Conservation (phyloP, 192 early-diverging fungal species). For the Jimgerdemannia flammicorona region DNA sequence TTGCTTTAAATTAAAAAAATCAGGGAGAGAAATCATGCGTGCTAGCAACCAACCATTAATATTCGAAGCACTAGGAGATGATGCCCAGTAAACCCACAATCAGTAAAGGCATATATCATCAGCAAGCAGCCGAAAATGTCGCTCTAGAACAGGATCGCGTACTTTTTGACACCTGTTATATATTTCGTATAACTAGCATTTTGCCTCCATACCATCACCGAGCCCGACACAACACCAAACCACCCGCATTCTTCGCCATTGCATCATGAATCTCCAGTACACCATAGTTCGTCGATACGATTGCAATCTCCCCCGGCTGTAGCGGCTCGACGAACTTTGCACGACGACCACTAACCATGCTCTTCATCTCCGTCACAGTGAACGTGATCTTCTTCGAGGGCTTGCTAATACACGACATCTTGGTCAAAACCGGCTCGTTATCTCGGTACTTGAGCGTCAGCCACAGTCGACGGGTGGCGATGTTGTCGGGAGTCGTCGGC, state of each 20-base stretch:
- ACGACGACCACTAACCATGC: conserved; percentile 69
- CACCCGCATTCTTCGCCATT: conserved; percentile 76
- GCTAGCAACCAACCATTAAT: too few species aligned
- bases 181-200: too few species aligned
- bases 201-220: too few species aligned
- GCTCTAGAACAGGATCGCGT: too few species aligned
- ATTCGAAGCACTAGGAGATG: too few species aligned
- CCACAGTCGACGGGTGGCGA: conserved; percentile 87
- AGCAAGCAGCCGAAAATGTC: too few species aligned
- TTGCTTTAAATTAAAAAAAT: too few species aligned
- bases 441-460: conserved; percentile 92
- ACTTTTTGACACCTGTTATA: too few species aligned
- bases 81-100: too few species aligned
- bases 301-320: conserved; percentile 87
- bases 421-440: conserved; percentile 71
- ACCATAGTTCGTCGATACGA: conserved; percentile 82
- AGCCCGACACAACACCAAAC: conserved; percentile 79
- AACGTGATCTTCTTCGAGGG: conserved; percentile 80
- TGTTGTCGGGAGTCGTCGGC: conserved; percentile 75
- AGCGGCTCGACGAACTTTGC: conserved; percentile 78
- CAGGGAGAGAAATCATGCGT: too few species aligned
- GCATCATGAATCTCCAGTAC: conserved; percentile 92
- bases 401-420: conserved; percentile 81
- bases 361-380: conserved; percentile 74
- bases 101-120: too few species aligned